phyloP scores from a whole-genome alignment of 202 grass and related monocot genomes.

The Carex arenaria region DNA sequence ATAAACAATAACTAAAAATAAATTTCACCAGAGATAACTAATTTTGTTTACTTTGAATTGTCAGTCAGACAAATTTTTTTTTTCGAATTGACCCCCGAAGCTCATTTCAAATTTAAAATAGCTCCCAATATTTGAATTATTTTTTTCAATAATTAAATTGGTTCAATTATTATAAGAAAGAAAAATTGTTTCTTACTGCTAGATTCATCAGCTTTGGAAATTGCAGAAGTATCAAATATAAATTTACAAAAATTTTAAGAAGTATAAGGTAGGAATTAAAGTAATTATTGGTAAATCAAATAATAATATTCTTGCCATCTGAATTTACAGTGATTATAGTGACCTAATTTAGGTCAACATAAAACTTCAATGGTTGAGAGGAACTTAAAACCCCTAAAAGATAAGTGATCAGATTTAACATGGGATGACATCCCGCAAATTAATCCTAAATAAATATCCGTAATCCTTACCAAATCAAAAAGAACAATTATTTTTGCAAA shows the following conservation, averaged over 20 bases:
- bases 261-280: not conserved
- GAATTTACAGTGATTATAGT: not conserved
- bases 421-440: not conserved
- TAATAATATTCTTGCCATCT: not conserved
- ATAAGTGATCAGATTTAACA: too few species aligned
- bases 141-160: not conserved
- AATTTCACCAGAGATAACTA: too few species aligned
- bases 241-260: not conserved
- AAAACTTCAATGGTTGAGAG: not conserved
- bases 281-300: not conserved
- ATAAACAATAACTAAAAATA: too few species aligned
- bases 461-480: too few species aligned
- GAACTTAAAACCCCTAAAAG: too few species aligned
- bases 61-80: too few species aligned
- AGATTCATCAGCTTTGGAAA: not conserved
- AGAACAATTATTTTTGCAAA: too few species aligned
- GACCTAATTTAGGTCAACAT: not conserved
- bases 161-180: not conserved
- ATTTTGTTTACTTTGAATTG: too few species aligned
- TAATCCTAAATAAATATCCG: too few species aligned
- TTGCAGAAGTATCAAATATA: not conserved
- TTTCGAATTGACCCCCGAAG: not conserved
- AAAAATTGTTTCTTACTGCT: not conserved
- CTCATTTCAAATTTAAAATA: too few species aligned
- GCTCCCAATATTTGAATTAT: not conserved